Evolutionary conservation across 2,329 filamentous ascomycete species (phyloP), one percentile per base, ranked within the genome.

Genomic region (Emmonsiellopsis sp.): DNA sequence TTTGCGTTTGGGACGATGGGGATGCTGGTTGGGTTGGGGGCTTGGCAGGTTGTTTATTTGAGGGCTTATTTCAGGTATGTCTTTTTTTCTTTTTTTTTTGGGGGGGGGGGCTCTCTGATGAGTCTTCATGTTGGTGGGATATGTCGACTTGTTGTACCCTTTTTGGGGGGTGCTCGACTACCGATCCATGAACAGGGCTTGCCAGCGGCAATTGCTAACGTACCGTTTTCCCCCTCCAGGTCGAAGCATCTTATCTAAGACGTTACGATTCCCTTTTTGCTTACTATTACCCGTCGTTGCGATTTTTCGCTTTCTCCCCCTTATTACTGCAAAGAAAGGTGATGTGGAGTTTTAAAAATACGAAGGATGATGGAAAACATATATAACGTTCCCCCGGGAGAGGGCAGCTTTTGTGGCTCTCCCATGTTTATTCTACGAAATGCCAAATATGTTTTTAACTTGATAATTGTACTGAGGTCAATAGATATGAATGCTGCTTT

Each of bases 41-140:
- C 78, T 42, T 98, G 93, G 93, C 93, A 98, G 83, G 88, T 98
- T 67, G 84, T 98, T 69, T 98, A 98, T 74, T 79, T 98, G 73
- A 82, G 93, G 70, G 91, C 92, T 59, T 98, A 98, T 79, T 98
- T 98, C 80, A 84, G 90, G 79, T 87, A 70, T 66, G 72, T 69
- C 20, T 30, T 45, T 26, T 37, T 38, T 16, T 13, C 20, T 41
- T 13, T 5, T 9, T 55, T 26, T 45, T 56, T 55, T 20, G 15
- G n/a, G n/a, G n/a, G n/a, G n/a, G n/a, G n/a, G n/a, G n/a, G 15
- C 7, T 16, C 31, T 47, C 44, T 34, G 9, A 15, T 16, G 5
- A 7, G 5, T 13, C 13, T 0, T 7, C 30, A 47, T 34, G n/a
- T n/a, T n/a, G 10, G 44, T 8, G 7, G 35, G n/a, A 35, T 5